A percentile compares a stretch with the other conserved stretches of the same genome.
These are phyloP conservation scores for Trichosporon faecale DNA, from an alignment of 1,284 basidiomycete genomes.

Conservation along the genomic window DNA sequence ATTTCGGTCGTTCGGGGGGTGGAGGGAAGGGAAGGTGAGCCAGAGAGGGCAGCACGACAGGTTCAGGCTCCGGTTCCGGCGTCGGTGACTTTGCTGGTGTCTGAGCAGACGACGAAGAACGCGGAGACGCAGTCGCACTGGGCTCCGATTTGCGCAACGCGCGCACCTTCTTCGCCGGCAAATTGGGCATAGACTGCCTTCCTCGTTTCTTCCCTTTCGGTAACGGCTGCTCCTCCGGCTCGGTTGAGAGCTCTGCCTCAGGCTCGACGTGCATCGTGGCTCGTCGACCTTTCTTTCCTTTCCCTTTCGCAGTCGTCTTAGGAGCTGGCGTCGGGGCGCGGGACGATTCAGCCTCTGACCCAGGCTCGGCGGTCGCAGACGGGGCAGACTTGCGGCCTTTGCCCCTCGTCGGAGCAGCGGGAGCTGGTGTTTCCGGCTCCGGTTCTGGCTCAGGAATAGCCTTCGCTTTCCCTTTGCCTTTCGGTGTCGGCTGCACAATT, in stretches of 20 bases:
- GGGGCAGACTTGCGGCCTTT: conserved; percentile 10
- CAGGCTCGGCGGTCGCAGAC: conserved; percentile 16
- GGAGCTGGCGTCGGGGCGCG: neutral
- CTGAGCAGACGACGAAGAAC: conserved; percentile 22
- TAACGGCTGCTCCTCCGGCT: conserved; percentile 14
- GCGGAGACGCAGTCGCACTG: conserved; percentile 18
- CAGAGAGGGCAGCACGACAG: conserved; percentile 34
- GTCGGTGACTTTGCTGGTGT: conserved; percentile 34
- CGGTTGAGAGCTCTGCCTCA: conserved; percentile 1
- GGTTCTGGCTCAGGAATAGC: neutral
- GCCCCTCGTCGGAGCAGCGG: neutral
- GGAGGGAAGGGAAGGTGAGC: conserved; percentile 40
- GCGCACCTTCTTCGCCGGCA: conserved; percentile 31
- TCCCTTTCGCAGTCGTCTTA: conserved; percentile 16
- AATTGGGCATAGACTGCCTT: conserved; percentile 30
- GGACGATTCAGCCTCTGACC: neutral
- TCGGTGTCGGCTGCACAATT: conserved; percentile 13
- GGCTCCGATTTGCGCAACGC: conserved; percentile 1
- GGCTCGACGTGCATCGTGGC: conserved; percentile 23
- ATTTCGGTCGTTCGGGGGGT: conserved; percentile 52
- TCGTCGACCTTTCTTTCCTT: conserved; percentile 25
- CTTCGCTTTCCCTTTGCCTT: conserved; percentile 24
- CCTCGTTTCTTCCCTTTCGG: conserved; percentile 35
- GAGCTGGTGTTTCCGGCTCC: neutral
- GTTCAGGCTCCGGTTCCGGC: conserved; percentile 32